A percentile compares a stretch with the other conserved stretches of the same genome.
Evolutionary conservation across 2,329 filamentous ascomycete species (phyloP).

Genomic region (Purpureocillium takamizusanense): DNA sequence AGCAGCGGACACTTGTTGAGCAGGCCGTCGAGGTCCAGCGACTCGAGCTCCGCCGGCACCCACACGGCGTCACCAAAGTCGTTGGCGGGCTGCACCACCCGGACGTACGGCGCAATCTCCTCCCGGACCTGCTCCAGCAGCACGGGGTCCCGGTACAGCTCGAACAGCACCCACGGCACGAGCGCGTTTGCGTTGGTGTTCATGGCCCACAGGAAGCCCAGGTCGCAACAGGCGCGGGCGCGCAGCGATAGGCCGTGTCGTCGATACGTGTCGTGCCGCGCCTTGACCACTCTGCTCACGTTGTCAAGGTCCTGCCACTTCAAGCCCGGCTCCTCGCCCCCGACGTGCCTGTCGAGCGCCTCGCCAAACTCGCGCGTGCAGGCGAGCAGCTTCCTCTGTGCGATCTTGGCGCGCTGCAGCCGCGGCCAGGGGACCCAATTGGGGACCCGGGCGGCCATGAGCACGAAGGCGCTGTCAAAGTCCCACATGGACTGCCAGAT

Average conservation of each 20-base stretch:
- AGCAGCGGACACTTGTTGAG: slow-evolving; percentile 26
- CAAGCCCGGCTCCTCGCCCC: slow-evolving; percentile 19
- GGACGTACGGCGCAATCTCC: slow-evolving; percentile 25
- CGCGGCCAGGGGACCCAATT: slow-evolving; percentile 22
- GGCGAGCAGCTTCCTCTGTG: slow-evolving; percentile 16
- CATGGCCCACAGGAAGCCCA: slow-evolving; percentile 27
- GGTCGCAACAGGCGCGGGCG: slow-evolving; percentile 23
- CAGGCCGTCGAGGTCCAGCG: slow-evolving; percentile 25
- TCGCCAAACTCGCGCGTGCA: slow-evolving; percentile 23
- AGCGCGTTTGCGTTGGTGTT: slow-evolving; percentile 28
- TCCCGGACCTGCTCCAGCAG: slow-evolving; percentile 27
- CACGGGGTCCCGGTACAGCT: slow-evolving; percentile 27
- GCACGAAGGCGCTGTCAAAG: slow-evolving; percentile 23
- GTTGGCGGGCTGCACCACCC: slow-evolving; percentile 21
- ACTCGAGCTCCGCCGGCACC: slow-evolving; percentile 22
- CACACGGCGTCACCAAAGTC: slow-evolving; percentile 26
- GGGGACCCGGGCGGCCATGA: slow-evolving; percentile 20
- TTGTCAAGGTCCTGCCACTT: slow-evolving; percentile 28
- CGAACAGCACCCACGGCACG: slow-evolving; percentile 30
- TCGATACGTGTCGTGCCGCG: slow-evolving; percentile 19
- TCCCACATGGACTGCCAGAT: slow-evolving; percentile 28
- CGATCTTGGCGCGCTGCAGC: slow-evolving; percentile 20
- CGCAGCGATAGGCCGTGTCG: slow-evolving; percentile 18
- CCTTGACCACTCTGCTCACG: slow-evolving; percentile 21
- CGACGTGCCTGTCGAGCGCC: slow-evolving; percentile 23